These are phyloP conservation scores for Quercus tomentella DNA, from an alignment of 331 rosid genomes.

Conservation along the genomic window DNA sequence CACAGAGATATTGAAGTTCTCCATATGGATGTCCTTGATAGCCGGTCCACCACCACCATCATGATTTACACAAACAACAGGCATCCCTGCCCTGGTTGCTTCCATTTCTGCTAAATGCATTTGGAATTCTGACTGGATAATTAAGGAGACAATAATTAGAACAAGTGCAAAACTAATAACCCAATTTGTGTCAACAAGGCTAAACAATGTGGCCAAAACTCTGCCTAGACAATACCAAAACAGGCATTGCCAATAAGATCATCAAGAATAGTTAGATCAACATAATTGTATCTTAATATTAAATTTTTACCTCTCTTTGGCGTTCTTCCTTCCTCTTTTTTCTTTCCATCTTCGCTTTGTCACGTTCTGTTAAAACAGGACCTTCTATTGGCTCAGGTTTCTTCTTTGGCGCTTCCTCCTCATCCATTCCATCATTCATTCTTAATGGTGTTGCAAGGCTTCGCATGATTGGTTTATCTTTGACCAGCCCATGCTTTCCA, in stretches of 20 bases:
- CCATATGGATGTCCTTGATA: conserved; percentile 90
- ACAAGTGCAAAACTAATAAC: not conserved
- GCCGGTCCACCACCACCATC: conserved; percentile 56
- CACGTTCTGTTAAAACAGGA: conserved; percentile 84
- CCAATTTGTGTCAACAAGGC: conserved; percentile 5
- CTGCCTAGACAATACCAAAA: not conserved
- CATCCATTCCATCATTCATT: conserved; percentile 93
- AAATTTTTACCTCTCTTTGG: conserved; percentile 75
- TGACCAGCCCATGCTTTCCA: conserved; percentile 89
- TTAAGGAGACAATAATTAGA: not conserved
- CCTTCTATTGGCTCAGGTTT: conserved; percentile 84
- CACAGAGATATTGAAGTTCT: conserved; percentile 79
- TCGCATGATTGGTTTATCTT: conserved; percentile 69
- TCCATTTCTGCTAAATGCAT: conserved; percentile 93
- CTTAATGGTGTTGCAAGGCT: conserved; percentile 85
- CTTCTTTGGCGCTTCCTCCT: conserved; percentile 67
- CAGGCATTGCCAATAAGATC: not conserved
- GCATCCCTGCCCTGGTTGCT: conserved; percentile 95
- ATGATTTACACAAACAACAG: conserved; percentile 69
- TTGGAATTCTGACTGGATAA: conserved; percentile 66
- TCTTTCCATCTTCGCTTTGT: conserved; percentile 66
- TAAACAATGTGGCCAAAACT: not conserved
- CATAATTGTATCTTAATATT: not conserved
- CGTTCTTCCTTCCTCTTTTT: conserved; percentile 93
- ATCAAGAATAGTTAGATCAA: not conserved